Evolutionary conservation across 805 yeast genomes (phyloP).

Genomic region (Torulaspora quercuum): DNA sequence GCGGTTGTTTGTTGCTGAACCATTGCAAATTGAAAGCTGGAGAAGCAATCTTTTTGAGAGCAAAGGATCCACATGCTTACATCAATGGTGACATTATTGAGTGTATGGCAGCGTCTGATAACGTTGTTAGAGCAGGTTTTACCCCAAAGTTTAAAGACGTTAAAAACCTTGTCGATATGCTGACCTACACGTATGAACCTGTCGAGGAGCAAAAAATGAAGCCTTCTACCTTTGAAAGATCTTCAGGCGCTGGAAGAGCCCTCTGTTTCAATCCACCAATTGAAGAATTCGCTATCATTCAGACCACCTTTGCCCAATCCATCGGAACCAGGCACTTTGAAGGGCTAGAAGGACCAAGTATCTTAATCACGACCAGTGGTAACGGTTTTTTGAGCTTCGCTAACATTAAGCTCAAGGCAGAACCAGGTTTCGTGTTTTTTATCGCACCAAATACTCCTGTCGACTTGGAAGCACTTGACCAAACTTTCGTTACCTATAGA

Average conservation of each 20-base stretch:
- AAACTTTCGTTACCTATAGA: conserved; percentile 74
- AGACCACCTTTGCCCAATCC: conserved; percentile 55
- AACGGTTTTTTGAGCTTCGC: conserved; percentile 53
- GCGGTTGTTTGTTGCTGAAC: conserved; percentile 90
- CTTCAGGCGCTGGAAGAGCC: conserved; percentile 63
- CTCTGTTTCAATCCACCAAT: conserved; percentile 91
- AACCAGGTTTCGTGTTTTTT: conserved; percentile 78
- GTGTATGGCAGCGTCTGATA: conserved; percentile 99
- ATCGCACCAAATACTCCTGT: conserved; percentile 73
- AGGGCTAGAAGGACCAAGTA: conserved; percentile 80
- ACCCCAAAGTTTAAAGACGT: conserved; percentile 99
- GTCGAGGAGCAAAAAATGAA: conserved; percentile 93
- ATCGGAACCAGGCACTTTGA: conserved; percentile 52
- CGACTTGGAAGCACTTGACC: conserved; percentile 51
- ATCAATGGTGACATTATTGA: conserved; percentile 96
- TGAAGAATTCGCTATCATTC: conserved; percentile 92
- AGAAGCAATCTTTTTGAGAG: conserved; percentile 94
- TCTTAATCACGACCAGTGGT: conserved; percentile 81
- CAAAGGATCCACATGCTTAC: conserved; percentile 98
- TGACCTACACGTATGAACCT: conserved; percentile 83
- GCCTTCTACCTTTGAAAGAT: conserved; percentile 46
- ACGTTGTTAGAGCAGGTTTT: conserved; percentile 97
- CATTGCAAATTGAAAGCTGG: conserved; percentile 81
- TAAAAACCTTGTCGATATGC: conserved; percentile 78
- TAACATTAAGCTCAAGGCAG: conserved; percentile 45